Conservation (phyloP, 352 stramenopile genomes). For the Pythium utonaiense region DNA sequence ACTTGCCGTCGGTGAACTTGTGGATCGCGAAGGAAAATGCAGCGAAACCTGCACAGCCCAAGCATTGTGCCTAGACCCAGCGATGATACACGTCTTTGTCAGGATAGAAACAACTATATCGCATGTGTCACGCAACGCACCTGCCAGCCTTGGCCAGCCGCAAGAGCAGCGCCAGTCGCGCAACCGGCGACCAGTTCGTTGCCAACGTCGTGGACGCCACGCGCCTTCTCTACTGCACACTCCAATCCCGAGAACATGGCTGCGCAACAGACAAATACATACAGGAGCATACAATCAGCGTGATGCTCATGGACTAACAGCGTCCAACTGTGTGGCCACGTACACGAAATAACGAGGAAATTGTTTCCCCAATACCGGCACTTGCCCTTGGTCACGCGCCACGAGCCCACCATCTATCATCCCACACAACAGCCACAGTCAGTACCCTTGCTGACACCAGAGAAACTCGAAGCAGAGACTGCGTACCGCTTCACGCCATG, state of each 20-base stretch:
- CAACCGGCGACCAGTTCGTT: slow-evolving; percentile 94
- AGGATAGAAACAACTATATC: neutral
- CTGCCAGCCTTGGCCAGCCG: slow-evolving; percentile 91
- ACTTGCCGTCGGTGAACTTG: slow-evolving; percentile 77
- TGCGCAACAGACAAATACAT: slow-evolving; percentile 11
- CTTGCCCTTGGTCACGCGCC: slow-evolving; percentile 68
- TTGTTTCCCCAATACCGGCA: slow-evolving; percentile 86
- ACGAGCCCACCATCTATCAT: slow-evolving; percentile 54
- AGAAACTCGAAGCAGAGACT: neutral
- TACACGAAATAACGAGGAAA: slow-evolving; percentile 83
- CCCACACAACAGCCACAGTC: neutral
- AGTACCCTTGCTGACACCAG: neutral
- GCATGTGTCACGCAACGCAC: neutral
- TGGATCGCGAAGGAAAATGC: slow-evolving; percentile 91
- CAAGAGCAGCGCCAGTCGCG: slow-evolving; percentile 93
- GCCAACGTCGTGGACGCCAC: slow-evolving; percentile 93
- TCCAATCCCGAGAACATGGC: slow-evolving; percentile 94
- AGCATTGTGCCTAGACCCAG: slow-evolving; percentile 64
- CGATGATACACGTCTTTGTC: neutral
- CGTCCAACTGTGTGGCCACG: neutral
- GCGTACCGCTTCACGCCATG: slow-evolving; percentile 66
- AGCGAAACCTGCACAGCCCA: slow-evolving; percentile 92
- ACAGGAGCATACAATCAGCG: neutral
- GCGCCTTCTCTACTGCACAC: slow-evolving; percentile 92
- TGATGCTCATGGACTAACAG: neutral